Evolutionary conservation across 2,329 filamentous ascomycete genomes (phyloP).

Genomic region (Pseudogymnoascus sp.): DNA sequence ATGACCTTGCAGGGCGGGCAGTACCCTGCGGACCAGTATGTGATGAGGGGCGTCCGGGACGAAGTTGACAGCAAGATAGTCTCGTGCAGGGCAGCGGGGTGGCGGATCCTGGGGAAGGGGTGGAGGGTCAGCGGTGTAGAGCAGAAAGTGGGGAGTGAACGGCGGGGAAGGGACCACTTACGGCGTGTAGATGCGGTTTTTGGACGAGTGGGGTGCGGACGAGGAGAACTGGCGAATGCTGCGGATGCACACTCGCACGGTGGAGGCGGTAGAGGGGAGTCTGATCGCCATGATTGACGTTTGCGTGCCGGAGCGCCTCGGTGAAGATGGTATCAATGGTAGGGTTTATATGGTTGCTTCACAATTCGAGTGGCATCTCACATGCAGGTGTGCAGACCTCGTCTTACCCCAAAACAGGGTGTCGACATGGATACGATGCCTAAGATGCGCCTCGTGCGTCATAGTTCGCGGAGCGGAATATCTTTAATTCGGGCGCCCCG

Average conservation of each 20-base stretch:
- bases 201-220: conserved; percentile 20
- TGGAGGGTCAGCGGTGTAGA: conserved; percentile 11
- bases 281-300: conserved; percentile 2
- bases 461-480: conserved; percentile 8
- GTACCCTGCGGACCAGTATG: conserved; percentile 54
- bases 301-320: not conserved
- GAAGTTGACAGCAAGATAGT: conserved; percentile 51
- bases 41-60: conserved; percentile 49
- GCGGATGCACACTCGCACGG: not conserved
- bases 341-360: conserved; percentile 8
- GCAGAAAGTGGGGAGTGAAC: conserved; percentile 12
- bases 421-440: not conserved
- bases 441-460: conserved; percentile 6
- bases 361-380: not conserved
- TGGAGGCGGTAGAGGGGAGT: not conserved
- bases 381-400: conserved; percentile 4
- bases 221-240: conserved; percentile 9
- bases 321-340: not conserved
- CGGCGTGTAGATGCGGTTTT: conserved; percentile 38
- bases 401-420: conserved; percentile 1
- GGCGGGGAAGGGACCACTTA: conserved; percentile 25
- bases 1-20: conserved; percentile 49
- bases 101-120: conserved; percentile 41
- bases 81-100: conserved; percentile 46
- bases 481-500: conserved; percentile 6